Evolutionary conservation across 306 rosid genomes (phyloP).

Genomic region (Lithocarpus polystachyus): DNA sequence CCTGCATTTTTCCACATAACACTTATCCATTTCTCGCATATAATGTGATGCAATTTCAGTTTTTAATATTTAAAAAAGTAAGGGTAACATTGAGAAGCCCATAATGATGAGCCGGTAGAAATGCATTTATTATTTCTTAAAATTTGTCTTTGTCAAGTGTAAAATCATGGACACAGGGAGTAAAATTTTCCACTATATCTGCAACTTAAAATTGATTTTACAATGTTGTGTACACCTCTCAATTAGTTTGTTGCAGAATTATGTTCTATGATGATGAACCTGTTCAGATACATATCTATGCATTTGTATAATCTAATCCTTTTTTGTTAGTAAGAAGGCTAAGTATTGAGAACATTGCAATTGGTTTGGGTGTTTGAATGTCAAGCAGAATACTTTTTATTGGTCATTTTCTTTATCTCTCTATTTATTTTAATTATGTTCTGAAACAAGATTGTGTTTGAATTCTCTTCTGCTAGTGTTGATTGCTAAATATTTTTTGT

Average conservation of each 20-base stretch:
- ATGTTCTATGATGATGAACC: conserved; percentile 66
- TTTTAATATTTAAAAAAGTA: too few species aligned
- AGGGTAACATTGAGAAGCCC: too few species aligned
- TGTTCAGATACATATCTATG: conserved; percentile 63
- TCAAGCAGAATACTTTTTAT: background rate
- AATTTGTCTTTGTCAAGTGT: background rate
- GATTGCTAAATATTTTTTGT: conserved; percentile 17
- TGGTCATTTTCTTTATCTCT: background rate
- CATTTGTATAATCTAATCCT: background rate
- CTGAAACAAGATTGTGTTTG: background rate
- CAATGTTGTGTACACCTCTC: conserved; percentile 9
- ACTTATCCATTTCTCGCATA: background rate
- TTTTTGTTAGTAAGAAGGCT: conserved; percentile 13
- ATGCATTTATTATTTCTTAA: background rate
- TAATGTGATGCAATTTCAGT: background rate
- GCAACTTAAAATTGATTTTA: background rate
- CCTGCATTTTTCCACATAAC: background rate
- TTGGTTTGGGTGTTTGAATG: background rate
- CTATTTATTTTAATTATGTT: background rate
- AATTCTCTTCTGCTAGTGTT: background rate
- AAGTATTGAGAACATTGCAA: conserved; percentile 7
- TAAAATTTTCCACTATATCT: background rate
- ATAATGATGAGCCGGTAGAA: background rate
- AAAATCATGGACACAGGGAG: background rate
- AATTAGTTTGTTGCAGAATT: conserved; percentile 51